Evolutionary conservation across 129 eudicot genomes (phyloP).

Genomic region (Chrysanthemum makinoi): DNA sequence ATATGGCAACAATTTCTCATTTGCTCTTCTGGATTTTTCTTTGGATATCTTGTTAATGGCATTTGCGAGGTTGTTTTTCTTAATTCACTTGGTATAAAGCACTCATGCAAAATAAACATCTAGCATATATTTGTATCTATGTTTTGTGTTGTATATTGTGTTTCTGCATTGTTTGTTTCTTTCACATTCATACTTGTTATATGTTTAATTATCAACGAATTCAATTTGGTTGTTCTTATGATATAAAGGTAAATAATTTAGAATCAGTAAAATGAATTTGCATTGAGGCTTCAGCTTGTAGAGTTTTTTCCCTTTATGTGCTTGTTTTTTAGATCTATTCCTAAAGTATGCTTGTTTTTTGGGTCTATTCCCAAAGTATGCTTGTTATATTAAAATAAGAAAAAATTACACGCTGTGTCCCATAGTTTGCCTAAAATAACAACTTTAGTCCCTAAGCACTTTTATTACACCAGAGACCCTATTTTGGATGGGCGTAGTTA

Average conservation of each 20-base stretch:
- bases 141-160: background rate
- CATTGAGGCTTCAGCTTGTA: background rate
- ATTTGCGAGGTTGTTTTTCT: constrained; percentile 56
- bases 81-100: background rate
- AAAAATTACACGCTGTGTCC: no score
- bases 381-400: no score
- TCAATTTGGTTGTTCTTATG: background rate
- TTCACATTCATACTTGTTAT: background rate
- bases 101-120: constrained; percentile 1
- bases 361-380: no score
- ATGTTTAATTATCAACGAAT: background rate
- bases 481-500: no score
- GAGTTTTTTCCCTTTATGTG: no score
- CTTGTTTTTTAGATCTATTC: no score
- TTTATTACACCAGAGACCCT: no score
- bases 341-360: no score
- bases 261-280: background rate
- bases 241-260: background rate
- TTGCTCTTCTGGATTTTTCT: constrained; percentile 61
- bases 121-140: background rate
- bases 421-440: no score
- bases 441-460: no score
- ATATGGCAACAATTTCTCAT: constrained; percentile 80
- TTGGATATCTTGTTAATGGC: constrained; percentile 89
- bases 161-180: background rate